Evolutionary conservation across 805 yeast genomes (phyloP).

Genomic region (Ogataea siamensis): DNA sequence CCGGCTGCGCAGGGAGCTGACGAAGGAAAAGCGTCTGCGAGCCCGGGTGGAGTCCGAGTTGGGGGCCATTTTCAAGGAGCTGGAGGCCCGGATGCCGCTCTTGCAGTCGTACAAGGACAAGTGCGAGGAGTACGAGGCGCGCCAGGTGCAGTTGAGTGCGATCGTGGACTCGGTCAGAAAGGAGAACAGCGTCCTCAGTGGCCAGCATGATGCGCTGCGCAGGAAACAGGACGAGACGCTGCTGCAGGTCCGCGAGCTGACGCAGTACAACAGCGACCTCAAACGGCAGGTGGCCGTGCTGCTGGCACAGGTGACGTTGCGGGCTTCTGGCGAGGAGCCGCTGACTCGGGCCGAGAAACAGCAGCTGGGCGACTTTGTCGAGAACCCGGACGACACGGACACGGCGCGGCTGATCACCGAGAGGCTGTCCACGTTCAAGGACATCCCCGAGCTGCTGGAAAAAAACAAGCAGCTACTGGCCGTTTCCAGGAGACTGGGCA

Average conservation of each 20-base stretch:
- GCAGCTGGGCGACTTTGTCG: conserved; percentile 58
- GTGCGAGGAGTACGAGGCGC: conserved; percentile 54
- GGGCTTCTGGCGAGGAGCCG: conserved; percentile 56
- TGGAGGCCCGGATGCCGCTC: conserved; percentile 76
- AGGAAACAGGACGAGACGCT: conserved; percentile 41
- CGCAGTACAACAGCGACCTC: conserved; percentile 64
- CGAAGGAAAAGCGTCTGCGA: conserved; percentile 69
- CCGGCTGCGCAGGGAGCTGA: conserved; percentile 60
- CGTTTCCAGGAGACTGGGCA: conserved; percentile 69
- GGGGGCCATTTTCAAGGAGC: conserved; percentile 67
- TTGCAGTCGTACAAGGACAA: conserved; percentile 64
- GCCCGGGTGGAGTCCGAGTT: conserved; percentile 68
- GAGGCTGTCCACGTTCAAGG: conserved; percentile 67
- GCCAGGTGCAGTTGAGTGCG: conserved; percentile 52
- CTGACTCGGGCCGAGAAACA: conserved; percentile 61
- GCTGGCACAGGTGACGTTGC: conserved; percentile 61
- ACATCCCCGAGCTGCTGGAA: conserved; percentile 63
- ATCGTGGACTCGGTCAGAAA: conserved; percentile 51
- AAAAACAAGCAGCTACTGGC: conserved; percentile 71
- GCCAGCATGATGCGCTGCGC: conserved; percentile 24
- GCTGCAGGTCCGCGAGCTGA: conserved; percentile 46
- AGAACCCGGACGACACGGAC: conserved; percentile 47
- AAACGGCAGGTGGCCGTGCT: conserved; percentile 80
- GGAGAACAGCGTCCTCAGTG: conserved; percentile 35
- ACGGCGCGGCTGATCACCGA: conserved; percentile 71